Base-by-base conservation (phyloP, 2,329 filamentous ascomycete species). In the Dactylellina parvicollis region DNA sequence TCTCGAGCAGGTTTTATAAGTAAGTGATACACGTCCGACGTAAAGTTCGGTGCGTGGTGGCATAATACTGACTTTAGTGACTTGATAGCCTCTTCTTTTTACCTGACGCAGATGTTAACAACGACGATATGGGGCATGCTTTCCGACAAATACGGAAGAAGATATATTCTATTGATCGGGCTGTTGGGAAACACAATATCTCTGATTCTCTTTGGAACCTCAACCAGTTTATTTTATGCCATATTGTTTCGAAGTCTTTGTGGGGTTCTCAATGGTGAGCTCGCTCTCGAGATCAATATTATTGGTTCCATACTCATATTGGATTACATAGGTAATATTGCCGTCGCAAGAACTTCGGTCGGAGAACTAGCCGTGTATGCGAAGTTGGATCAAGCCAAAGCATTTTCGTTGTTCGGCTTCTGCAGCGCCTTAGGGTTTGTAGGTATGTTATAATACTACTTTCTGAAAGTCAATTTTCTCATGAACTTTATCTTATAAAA, bases 271-370 rank as follows among this genome's bases (percentile, higher is more conserved):
- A 62, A 62, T 52, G 57, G 57, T 52, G 42, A 22, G 26, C 12
- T n/a, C 4, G 24, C 9, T 30, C 30, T 18, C 32, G 22, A 36
- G 38, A 10, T 36, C 5, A 44, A 57, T 20, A 44, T 28, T 26
- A 44, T 3, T n/a, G 18, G 22, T 20, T 26, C 7, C 20, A 20
- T 42, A 38, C 26, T 62, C 28, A 62, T n/a, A 8, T 42, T 18
- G 26, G 42, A 26, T 12, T 59, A 3, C 24, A 22, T 28, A 62
- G 57, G 57, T 20, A 62, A 62, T 32, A 62, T 62, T 34, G 57
- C 57, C 18, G 57, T 62, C 34, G 57, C 57, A 18, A 62, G 57
- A 42, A 62, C 57, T 28, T 62, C 57, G 7, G 57, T 62, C 14
- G 57, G 57, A 28, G 57, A 62, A 20, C 9, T 62, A 34, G 57